Base-by-base conservation (phyloP, 192 early-diverging fungal species). In the Obelidium mucronatum region DNA sequence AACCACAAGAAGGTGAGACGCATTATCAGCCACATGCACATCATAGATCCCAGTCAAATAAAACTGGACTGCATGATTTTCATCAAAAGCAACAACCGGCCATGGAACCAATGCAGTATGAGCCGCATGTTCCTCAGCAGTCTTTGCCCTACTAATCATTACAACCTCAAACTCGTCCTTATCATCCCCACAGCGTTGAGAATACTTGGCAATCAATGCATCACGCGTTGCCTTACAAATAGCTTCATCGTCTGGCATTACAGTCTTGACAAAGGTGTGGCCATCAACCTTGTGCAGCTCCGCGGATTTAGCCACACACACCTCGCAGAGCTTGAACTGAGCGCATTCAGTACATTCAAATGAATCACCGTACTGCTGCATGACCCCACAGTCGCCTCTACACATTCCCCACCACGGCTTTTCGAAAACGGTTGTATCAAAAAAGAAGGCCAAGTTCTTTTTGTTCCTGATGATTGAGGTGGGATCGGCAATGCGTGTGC, bases 71-170 rank as follows among this genome's bases (percentile, higher is more conserved):
- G 24, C 26, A 5, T 34, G n/a, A 34, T 13, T 33, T 17, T 65
- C 63, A 35, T 65, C 63, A 65, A 65, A 65, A 2, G 63, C 63
- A 36, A 65, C 63, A 24, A 35, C 35, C 2, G 37, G 63, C 63
- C 63, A 65, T 24, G 63, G 63, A 26, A 65, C 31, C 15, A 30
- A 37, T 15, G 34, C 63, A 65, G 35, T 36, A 65, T 65, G 63
- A 15, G 11, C 31, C 3, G 63, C 35, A 40, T 65, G 63, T 26
- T 65, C 63, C 26, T 65, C 34, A 24, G 31, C 63, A 33, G 63
- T 65, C 63, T 65, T 33, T 1, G 63, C 63, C 15, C 19, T 22
- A 3, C 28, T 34, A 24, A 65, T 26, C 34, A 40, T 39, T 19
- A 65, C 35, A 11, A 39, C 37, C 35, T 65, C 63, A 34, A 65